Conservation (phyloP, 2,329 filamentous ascomycete genomes). For the Penicillium sp. region DNA sequence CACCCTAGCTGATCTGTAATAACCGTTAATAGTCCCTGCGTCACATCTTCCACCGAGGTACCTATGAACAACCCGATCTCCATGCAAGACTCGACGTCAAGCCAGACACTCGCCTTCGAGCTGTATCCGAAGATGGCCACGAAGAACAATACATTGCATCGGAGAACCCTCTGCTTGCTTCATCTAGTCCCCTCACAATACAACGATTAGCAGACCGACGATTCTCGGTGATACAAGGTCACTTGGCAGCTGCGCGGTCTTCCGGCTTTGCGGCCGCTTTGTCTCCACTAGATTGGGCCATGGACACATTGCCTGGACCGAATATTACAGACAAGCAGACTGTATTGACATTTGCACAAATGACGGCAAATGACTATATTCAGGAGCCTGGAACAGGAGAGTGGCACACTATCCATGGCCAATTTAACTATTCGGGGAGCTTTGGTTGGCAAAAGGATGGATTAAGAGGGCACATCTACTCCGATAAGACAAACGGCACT, state of each 20-base stretch:
- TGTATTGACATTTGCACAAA: conserved; percentile 77
- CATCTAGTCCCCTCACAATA: conserved; percentile 66
- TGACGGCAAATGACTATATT: conserved; percentile 88
- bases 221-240: conserved; percentile 70
- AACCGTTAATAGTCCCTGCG: conserved; percentile 54
- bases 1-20: neutral
- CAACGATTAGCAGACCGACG: conserved; percentile 78
- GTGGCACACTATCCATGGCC: conserved; percentile 76
- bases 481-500: conserved; percentile 79
- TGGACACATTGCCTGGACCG: conserved; percentile 74
- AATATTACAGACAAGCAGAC: conserved; percentile 84
- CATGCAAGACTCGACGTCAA: conserved; percentile 74
- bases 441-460: conserved; percentile 94
- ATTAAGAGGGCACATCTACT: conserved; percentile 86
- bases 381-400: conserved; percentile 67
- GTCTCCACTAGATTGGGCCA: conserved; percentile 73
- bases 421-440: conserved; percentile 80
- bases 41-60: conserved; percentile 91
- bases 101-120: conserved; percentile 54
- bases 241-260: conserved; percentile 70
- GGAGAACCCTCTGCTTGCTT: conserved; percentile 57
- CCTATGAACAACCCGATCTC: conserved; percentile 71
- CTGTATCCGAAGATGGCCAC: conserved; percentile 41
- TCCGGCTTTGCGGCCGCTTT: conserved; percentile 67
- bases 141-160: conserved; percentile 45